These are phyloP conservation scores for Apiotrichum akiyoshidainum DNA, from an alignment of 1,284 basidiomycete genomes.

Conservation along the genomic window DNA sequence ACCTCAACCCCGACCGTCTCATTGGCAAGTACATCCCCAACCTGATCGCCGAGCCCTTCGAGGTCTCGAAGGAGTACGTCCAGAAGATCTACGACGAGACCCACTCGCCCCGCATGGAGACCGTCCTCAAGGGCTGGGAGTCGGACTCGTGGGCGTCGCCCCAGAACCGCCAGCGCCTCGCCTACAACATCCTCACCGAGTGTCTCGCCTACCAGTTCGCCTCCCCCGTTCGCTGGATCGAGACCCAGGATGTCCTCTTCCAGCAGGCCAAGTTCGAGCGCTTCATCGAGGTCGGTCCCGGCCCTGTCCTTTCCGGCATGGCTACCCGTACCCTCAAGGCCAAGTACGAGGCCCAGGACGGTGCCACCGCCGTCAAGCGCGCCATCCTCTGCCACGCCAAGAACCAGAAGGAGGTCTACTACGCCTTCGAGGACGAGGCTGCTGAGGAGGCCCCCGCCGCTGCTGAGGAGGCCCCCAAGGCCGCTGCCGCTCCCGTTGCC, in stretches of 20 bases:
- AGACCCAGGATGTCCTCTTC: conserved; percentile 95
- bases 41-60: conserved; percentile 90
- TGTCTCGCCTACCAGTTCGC: conserved; percentile 89
- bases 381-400: conserved; percentile 90
- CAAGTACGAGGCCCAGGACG: conserved; percentile 89
- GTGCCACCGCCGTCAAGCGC: conserved; percentile 74
- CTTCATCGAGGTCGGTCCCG: conserved; percentile 92
- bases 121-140: conserved; percentile 90
- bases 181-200: conserved; percentile 93
- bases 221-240: conserved; percentile 96
- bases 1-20: conserved; percentile 87
- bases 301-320: conserved; percentile 92
- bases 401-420: conserved; percentile 95
- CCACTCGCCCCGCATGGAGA: conserved; percentile 85
- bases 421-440: conserved; percentile 88
- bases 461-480: conserved; percentile 48
- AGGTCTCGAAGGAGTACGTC: conserved; percentile 82
- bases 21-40: conserved; percentile 96
- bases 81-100: conserved; percentile 95
- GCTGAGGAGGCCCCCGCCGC: conserved; percentile 54
- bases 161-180: conserved; percentile 83
- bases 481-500: conserved; percentile 55
- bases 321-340: conserved; percentile 90
- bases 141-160: conserved; percentile 78
- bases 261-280: conserved; percentile 85